Evolutionary conservation across 495 filamentous ascomycete genomes (phyloP), one percentile per base, ranked within the genome.

Genomic region (Elaphomyces granulatus): DNA sequence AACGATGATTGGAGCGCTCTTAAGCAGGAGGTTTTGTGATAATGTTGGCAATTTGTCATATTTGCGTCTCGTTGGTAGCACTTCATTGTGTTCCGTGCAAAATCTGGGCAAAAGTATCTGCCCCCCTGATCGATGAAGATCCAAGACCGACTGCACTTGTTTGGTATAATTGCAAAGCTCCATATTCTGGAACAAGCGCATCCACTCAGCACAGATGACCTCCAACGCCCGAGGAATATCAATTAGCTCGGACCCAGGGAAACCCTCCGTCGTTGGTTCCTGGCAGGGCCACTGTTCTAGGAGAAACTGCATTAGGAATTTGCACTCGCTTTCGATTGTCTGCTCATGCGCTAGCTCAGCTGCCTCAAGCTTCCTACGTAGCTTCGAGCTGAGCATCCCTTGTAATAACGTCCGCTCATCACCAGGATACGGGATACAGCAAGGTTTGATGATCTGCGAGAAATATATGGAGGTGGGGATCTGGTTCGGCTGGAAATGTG

Each of bases 151-250:
- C 40, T 53, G 45, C 3, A 55, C 40, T 7, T 50, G 15, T 8
- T 48, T 16, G 14, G 76, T 26, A 43, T 72, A 67, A 3, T 47
- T 14, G 1, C 53, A 57, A 1, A 77, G 45, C 35, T 66, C 54
- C 8, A 54, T 34, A 38, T 77, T 77, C 10, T 55, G 49, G 20
- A 52, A 60, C 20, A 67, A 43, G 0, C 68, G 60, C 20, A 46
- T 28, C 73, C 72, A 77, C 40, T 75, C 70, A 2, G 59, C 54
- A 7, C 41, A 23, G 15, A 75, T 47, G 1, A 40, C 44, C 2
- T 64, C 45, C n/a, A 71, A 15, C 0, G 67, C 64, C 2, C 42
- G 15, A 2, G 37, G 37, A 23, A 49, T 18, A 40, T 72, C 43
- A 7, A 75, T 35, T 20, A 61, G 50, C 3, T 36, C 45, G 2